Conservation (phyloP, 495 filamentous ascomycete species). For the Penicillium chermesinum region DNA sequence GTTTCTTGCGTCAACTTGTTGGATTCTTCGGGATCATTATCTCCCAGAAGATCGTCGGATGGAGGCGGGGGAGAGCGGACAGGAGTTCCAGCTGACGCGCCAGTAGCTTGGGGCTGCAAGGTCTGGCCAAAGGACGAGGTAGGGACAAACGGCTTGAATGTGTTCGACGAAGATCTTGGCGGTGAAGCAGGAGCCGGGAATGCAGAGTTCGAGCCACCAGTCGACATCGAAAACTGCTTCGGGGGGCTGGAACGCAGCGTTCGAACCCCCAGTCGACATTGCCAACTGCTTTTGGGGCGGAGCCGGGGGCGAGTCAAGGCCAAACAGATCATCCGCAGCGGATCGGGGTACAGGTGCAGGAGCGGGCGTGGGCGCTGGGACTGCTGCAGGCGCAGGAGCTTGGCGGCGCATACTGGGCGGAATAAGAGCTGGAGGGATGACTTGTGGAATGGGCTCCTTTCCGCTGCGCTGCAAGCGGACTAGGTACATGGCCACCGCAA, state of each 20-base stretch:
- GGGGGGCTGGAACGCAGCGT: conserved; percentile 38
- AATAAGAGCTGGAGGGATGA: conserved; percentile 73
- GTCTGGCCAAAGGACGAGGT: conserved; percentile 85
- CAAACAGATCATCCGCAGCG: conserved; percentile 87
- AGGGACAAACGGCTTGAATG: conserved; percentile 86
- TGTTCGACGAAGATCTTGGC: conserved; percentile 37
- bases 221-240: conserved; percentile 59
- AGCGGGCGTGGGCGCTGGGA: conserved; percentile 43
- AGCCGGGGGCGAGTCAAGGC: conserved; percentile 62
- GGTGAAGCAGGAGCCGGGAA: conserved; percentile 41
- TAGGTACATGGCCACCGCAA: conserved; percentile 96
- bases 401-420: conserved; percentile 84
- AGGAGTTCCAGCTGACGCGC: conserved; percentile 51
- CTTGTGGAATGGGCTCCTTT: conserved; percentile 62
- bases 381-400: conserved; percentile 33
- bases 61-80: conserved; percentile 48
- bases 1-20: conserved; percentile 85
- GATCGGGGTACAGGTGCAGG: conserved; percentile 52
- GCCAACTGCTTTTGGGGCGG: conserved; percentile 53
- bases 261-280: conserved; percentile 69
- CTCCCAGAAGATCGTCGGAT: conserved; percentile 89
- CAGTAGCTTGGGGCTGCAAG: conserved; percentile 72
- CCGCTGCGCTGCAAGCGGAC: conserved; percentile 81
- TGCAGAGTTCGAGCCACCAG: conserved; percentile 57
- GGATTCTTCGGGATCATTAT: conserved; percentile 83